Percentiles rank a stretch among this genome's conserved stretches.
phyloP scores from a whole-genome alignment of 1,284 basidiomycete species.

The Sanguinoderma infundibulare region DNA sequence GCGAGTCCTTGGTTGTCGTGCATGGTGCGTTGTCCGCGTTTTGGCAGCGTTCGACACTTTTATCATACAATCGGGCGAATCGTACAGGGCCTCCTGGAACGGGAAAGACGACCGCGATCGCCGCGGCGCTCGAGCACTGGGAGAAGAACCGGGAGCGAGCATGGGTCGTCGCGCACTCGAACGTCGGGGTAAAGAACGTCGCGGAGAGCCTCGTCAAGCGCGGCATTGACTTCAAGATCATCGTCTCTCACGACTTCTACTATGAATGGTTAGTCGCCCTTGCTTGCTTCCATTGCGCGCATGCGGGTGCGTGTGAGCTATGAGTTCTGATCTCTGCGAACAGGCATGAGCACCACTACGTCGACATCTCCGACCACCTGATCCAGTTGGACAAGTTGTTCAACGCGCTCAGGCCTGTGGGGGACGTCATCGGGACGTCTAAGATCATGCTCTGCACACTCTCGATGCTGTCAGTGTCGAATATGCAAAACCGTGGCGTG shows the following conservation, averaged over 20 bases:
- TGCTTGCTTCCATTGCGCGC: neutral
- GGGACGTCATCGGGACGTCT: conserved; percentile 31
- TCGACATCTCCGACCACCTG: conserved; percentile 42
- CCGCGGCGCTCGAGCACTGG: conserved; percentile 28
- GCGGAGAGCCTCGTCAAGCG: conserved; percentile 45
- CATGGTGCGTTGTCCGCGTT: conserved; percentile 1
- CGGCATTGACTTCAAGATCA: conserved; percentile 40
- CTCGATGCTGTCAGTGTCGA: conserved; percentile 71
- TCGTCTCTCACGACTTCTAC: conserved; percentile 58
- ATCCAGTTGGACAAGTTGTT: conserved; percentile 55
- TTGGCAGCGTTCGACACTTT: no score
- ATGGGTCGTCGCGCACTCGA: conserved; percentile 41
- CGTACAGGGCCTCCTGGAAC: conserved; percentile 30
- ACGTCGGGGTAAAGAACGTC: conserved; percentile 55
- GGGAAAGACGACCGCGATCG: conserved; percentile 42
- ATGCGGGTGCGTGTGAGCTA: no score
- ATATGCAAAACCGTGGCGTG: conserved; percentile 27
- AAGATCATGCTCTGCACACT: conserved; percentile 71
- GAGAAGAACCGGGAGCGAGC: conserved; percentile 1
- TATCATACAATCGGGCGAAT: neutral
- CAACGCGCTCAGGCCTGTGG: conserved; percentile 2
- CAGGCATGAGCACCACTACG: conserved; percentile 77
- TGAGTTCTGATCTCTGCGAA: neutral
- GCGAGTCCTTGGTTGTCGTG: conserved; percentile 7
- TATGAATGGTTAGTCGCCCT: conserved; percentile 55